A percentile compares a stretch with the other conserved stretches of the same genome.
phyloP scores from a whole-genome alignment of 345 rosid species.

The Euclidium syriacum region DNA sequence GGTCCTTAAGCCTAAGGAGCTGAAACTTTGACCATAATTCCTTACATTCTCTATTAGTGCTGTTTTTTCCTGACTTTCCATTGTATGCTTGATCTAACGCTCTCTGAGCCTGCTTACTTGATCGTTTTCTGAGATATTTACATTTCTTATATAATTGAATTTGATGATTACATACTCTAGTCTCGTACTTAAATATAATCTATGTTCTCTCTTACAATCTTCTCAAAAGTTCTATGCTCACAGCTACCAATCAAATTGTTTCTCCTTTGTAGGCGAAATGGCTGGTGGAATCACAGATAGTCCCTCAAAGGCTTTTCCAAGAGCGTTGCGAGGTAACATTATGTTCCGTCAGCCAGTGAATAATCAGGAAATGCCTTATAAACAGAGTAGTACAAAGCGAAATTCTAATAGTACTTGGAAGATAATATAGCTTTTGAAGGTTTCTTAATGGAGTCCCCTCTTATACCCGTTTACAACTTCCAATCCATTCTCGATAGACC shows the following conservation, averaged over 20 bases:
- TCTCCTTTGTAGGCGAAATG: slow-evolving; percentile 67
- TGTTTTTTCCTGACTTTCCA: background rate
- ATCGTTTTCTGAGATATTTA: background rate
- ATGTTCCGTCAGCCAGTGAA: background rate
- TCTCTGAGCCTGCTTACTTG: slow-evolving; percentile 5
- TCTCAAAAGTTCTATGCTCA: slow-evolving; percentile 6
- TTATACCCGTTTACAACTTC: background rate
- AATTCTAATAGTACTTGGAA: background rate
- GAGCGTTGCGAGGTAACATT: slow-evolving; percentile 81
- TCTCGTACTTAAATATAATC: background rate
- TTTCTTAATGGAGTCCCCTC: background rate
- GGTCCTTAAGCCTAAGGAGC: background rate
- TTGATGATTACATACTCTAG: background rate
- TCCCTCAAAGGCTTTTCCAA: slow-evolving; percentile 84
- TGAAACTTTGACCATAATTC: background rate
- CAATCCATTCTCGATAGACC: background rate
- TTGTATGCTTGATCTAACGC: background rate
- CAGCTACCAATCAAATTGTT: slow-evolving; percentile 1
- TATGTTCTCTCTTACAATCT: slow-evolving; percentile 3
- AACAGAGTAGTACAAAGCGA: background rate
- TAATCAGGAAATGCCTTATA: slow-evolving; percentile 2
- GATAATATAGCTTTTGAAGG: background rate
- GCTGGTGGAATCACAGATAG: slow-evolving; percentile 82
- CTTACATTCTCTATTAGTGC: background rate
- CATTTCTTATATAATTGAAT: background rate